These are phyloP conservation scores for Lentinula sp. DNA, from an alignment of 768 basidiomycete genomes.

Conservation along the genomic window DNA sequence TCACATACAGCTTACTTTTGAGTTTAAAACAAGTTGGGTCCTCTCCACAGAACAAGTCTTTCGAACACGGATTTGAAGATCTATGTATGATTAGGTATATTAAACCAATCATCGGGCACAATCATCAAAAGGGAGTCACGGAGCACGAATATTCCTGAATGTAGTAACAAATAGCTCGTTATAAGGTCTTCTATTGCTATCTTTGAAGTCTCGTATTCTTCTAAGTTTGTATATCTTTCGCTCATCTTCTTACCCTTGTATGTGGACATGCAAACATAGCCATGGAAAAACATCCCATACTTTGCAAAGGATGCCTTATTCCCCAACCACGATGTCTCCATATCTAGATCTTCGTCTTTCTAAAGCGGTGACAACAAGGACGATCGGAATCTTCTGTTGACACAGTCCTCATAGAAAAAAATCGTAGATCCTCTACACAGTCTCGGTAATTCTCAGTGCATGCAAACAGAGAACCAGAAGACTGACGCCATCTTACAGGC, in stretches of 20 bases:
- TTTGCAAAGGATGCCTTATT: conserved; percentile 19
- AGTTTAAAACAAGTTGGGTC: no score
- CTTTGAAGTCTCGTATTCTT: conserved; percentile 25
- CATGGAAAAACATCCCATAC: conserved; percentile 22
- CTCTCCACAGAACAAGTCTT: no score
- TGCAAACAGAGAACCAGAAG: conserved; percentile 35
- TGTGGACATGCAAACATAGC: conserved; percentile 26
- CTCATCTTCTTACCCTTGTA: conserved; percentile 14
- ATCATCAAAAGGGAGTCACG: no score
- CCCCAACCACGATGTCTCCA: conserved; percentile 25
- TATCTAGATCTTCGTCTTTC: conserved; percentile 21
- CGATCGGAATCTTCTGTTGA: conserved; percentile 28
- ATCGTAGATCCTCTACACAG: conserved; percentile 29
- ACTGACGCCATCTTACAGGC: conserved; percentile 24
- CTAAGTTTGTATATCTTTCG: conserved; percentile 12
- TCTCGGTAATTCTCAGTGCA: conserved; percentile 28
- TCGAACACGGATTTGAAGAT: no score
- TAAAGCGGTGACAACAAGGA: conserved; percentile 31
- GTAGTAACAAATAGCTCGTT: background rate
- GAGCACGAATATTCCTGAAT: no score
- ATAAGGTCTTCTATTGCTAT: background rate
- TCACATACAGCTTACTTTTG: no score
- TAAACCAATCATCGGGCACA: no score
- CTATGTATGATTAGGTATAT: no score
- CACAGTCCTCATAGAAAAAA: conserved; percentile 31